Evolutionary conservation across 208 protist genomes (phyloP), one percentile per base, ranked within the genome.

Genomic region (Trypanosoma vivax): DNA sequence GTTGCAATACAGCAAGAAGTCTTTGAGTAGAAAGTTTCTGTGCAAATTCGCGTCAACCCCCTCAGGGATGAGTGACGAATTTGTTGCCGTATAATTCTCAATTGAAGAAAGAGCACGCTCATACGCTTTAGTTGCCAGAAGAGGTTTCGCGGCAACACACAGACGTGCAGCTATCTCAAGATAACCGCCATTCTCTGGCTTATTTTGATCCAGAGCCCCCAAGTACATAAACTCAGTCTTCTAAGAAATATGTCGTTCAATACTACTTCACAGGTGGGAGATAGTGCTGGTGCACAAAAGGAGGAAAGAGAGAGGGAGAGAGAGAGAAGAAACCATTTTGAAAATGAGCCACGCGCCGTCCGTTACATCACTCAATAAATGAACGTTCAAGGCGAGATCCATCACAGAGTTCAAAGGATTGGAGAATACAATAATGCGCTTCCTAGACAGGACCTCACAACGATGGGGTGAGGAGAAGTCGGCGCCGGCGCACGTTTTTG

Each of bases 1-100:
- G 37, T 74, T 74, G 33, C 68, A 74, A 30, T 50, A 42, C 0
- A 74, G 42, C 2, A 74, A 24, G 47, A 61, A 70, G 49, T 74
- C 60, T 43, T 45, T 64, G 40, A 74, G 60, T 24, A 60, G 45
- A 4, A 31, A n/a, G 52, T 52, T 42, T 13, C 19, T 7, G 23
- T 16, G 30, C 16, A 50, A 18, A 7, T 31, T 9, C 11, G 33
- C 6, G 30, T 1, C 21, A 29, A 21, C 25, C 23, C 40, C 29
- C 27, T 23, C 19, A 35, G 38, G 24, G 31, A 9, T 29, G 10
- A 34, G 28, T 2, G 34, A 28, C 27, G 25, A 31, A 1, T 14
- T 29, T 24, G 13, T 30, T 24, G 27, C 27, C 21, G 23, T 9
- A 1, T 24, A 35, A 25, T 34, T 28, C 23, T 52, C 30, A 18